Base-by-base conservation (phyloP, 441 rosid species). In the Arabidopsis hybrid region DNA sequence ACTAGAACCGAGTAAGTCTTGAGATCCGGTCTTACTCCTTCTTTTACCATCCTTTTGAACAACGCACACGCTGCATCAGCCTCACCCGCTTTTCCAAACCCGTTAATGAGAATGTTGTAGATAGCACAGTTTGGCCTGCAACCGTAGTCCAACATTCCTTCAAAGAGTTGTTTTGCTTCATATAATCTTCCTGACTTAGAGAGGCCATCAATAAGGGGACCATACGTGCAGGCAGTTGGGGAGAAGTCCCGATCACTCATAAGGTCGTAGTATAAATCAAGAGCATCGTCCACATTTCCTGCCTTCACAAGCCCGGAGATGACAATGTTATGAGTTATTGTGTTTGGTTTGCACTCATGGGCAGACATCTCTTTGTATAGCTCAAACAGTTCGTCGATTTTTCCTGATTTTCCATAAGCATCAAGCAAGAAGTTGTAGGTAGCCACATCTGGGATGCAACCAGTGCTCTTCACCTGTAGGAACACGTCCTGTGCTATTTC, bases 11-110 rank as follows among this genome's bases (percentile, higher is more conserved):
- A 85, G 83, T 91, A 95, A 21, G 97, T 84, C 85, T 84, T 88
- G 87, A 95, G 83, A 78, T 95, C 97, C 29, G 97, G 97, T 80
- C 97, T 83, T 42, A 95, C 79, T 59, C 99, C 97, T 78, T 85
- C 89, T 78, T 77, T 82, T 29, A 80, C 75, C 99, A 95, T 95
- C 69, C 80, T 86, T 81, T 72, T 85, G 62, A 90, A 91, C 72
- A 91, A 78, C 74, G 75, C 83, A 62, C 86, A 85, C 39, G 97
- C 97, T 45, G 81, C 70, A 67, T 87, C 93, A 57, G 85, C 85
- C 59, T 88, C 90, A 46, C 96, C 93, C 5, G 76, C 67, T 89
- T 95, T 95, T 51, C 98, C 96, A 73, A 82, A 84, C 60, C 99
- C 97, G 32, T 92, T 91, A 31, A 95, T 85, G 65, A 91, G 89